These are phyloP conservation scores for Entomophthora muscae DNA, from an alignment of 371 early-diverging fungal genomes.

Conservation along the genomic window DNA sequence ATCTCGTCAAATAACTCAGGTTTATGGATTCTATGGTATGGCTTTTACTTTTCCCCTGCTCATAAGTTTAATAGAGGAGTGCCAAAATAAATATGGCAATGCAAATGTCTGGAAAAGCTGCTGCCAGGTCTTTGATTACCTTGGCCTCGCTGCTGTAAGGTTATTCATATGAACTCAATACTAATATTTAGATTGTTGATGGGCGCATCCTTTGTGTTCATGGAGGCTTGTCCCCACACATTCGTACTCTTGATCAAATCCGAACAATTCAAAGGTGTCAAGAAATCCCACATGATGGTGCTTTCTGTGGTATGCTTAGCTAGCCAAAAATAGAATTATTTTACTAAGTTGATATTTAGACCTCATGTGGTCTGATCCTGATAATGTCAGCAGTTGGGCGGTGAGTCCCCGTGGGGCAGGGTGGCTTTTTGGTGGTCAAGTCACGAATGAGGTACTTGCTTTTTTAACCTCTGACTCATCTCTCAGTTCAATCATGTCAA, in stretches of 20 bases:
- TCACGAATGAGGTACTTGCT: conserved; percentile 65
- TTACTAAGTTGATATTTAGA: conserved; percentile 22
- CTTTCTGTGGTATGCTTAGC: conserved; percentile 63
- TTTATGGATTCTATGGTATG: conserved; percentile 96
- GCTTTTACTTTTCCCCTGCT: conserved; percentile 1
- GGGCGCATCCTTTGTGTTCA: conserved; percentile 94
- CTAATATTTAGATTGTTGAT: conserved; percentile 46
- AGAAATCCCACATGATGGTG: conserved; percentile 98
- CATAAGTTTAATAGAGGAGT: conserved; percentile 49
- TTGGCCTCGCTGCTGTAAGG: conserved; percentile 91
- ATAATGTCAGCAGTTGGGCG: conserved; percentile 95
- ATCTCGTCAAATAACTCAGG: conserved; percentile 95
- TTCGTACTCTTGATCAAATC: conserved; percentile 94
- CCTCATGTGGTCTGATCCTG: conserved; percentile 98
- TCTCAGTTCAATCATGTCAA: conserved; percentile 91
- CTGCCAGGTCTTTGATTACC: conserved; percentile 95
- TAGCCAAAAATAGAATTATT: neutral
- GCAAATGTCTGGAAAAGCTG: conserved; percentile 98
- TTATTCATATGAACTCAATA: conserved; percentile 1
- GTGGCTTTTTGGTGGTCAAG: conserved; percentile 94
- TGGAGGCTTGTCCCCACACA: conserved; percentile 96
- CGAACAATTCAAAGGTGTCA: conserved; percentile 91
- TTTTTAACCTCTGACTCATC: neutral
- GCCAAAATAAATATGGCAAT: conserved; percentile 94
- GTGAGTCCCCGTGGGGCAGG: conserved; percentile 97